A percentile compares a stretch with the other conserved stretches of the same genome.
Conservation (phyloP, 169 alveolate species). For the Babesia ovata region DNA sequence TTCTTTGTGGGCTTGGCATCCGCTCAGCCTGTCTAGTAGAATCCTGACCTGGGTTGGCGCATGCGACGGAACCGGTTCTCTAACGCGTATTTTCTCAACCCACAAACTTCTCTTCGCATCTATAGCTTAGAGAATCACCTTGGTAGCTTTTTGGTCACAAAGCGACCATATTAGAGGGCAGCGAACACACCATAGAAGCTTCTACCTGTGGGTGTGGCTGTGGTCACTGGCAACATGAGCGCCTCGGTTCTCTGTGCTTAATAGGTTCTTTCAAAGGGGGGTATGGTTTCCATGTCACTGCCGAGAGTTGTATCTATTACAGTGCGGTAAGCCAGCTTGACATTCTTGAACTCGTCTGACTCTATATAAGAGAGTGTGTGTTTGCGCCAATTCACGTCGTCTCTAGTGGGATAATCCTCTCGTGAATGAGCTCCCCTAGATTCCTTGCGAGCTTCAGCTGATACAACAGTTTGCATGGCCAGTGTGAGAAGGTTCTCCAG, state of each 20-base stretch:
- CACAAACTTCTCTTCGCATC: no score
- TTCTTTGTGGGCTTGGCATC: no score
- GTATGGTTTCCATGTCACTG: conserved; percentile 86
- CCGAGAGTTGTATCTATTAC: conserved; percentile 89
- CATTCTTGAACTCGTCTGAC: conserved; percentile 74
- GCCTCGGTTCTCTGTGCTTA: neutral
- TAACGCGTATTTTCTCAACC: no score
- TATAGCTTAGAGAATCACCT: no score
- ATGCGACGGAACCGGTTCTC: no score
- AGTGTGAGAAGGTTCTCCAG: conserved; percentile 90
- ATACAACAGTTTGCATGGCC: conserved; percentile 90
- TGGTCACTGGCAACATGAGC: neutral
- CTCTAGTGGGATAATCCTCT: conserved; percentile 94
- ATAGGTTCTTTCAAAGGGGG: conserved; percentile 83
- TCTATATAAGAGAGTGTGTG: conserved; percentile 90
- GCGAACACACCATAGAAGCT: no score
- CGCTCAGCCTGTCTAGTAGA: no score
- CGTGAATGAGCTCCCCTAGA: conserved; percentile 99
- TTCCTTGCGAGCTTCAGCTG: conserved; percentile 94
- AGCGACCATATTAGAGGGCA: no score
- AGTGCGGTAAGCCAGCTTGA: conserved; percentile 79
- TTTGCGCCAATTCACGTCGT: conserved; percentile 94
- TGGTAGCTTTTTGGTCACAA: no score
- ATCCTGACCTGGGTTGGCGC: no score
- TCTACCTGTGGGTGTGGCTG: no score